These are phyloP conservation scores for Aspergillus costaricaensis DNA, from an alignment of 2,329 filamentous ascomycete species.

Conservation along the genomic window DNA sequence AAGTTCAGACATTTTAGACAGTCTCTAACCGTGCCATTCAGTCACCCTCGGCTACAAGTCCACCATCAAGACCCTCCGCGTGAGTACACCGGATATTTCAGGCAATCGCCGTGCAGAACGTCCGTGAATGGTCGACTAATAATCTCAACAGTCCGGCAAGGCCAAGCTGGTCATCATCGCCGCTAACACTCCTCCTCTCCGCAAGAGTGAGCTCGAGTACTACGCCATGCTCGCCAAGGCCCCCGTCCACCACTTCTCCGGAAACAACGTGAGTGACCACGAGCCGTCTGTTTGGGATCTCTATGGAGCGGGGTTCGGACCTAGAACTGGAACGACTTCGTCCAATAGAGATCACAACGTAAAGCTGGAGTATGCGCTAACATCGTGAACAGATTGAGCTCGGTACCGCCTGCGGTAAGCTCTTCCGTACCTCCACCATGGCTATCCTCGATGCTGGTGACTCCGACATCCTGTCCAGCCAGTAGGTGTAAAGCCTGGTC, in stretches of 20 bases:
- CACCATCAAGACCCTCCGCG: slow-evolving; percentile 82
- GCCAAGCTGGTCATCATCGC: slow-evolving; percentile 97
- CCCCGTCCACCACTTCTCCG: slow-evolving; percentile 94
- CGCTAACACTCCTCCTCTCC: slow-evolving; percentile 95
- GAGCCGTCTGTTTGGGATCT: background rate
- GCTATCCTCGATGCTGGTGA: slow-evolving; percentile 95
- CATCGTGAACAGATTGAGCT: slow-evolving; percentile 79
- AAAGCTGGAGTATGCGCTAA: slow-evolving; percentile 53
- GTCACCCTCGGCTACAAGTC: slow-evolving; percentile 91
- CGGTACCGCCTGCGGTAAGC: slow-evolving; percentile 96
- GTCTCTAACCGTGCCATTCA: slow-evolving; percentile 28
- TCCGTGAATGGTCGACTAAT: slow-evolving; percentile 7
- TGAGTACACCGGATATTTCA: slow-evolving; percentile 12
- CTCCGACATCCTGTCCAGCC: slow-evolving; percentile 82
- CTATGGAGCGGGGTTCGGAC: background rate
- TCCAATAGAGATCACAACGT: background rate
- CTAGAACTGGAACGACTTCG: background rate
- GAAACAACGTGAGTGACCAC: slow-evolving; percentile 87
- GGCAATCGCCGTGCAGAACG: background rate
- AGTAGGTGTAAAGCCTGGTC: slow-evolving; percentile 25
- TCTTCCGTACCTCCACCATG: slow-evolving; percentile 98
- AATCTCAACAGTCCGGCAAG: slow-evolving; percentile 68
- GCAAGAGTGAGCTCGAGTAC: slow-evolving; percentile 96
- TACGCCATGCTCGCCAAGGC: slow-evolving; percentile 92
- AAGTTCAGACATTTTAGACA: background rate